Conservation (phyloP, 306 rosid species). For the Styphnolobium japonicum region DNA sequence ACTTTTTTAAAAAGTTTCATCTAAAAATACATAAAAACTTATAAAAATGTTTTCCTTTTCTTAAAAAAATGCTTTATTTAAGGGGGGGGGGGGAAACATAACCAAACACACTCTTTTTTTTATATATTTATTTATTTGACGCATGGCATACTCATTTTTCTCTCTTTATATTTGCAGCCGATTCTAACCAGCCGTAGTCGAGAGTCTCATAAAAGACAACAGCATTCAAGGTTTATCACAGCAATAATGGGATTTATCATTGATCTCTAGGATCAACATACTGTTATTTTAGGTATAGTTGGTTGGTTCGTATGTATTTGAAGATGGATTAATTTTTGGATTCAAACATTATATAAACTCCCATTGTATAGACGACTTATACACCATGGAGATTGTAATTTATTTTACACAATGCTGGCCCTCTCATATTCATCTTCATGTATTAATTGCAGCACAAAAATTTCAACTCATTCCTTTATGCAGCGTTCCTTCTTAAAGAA, state of each 20-base stretch:
- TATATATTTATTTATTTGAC: background rate
- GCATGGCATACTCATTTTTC: background rate
- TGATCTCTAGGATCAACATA: background rate
- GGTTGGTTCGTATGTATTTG: conserved; percentile 15
- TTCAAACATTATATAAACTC: conserved; percentile 4
- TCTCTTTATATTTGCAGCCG: conserved; percentile 31
- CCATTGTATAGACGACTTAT: conserved; percentile 10
- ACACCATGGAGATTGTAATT: conserved; percentile 10
- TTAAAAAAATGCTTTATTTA: too few species aligned
- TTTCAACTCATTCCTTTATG: background rate
- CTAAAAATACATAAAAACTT: too few species aligned
- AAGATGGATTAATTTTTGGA: conserved; percentile 14
- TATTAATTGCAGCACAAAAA: background rate
- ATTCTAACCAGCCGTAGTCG: conserved; percentile 5
- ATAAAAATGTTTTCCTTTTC: too few species aligned
- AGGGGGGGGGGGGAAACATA: too few species aligned
- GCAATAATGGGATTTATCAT: conserved; percentile 6
- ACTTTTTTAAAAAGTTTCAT: too few species aligned
- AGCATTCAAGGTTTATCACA: background rate
- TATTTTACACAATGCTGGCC: background rate
- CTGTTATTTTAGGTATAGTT: conserved; percentile 9
- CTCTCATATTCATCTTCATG: background rate
- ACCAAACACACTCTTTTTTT: too few species aligned
- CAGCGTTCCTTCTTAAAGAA: background rate
- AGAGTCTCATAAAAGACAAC: background rate